Evolutionary conservation across 2,329 filamentous ascomycete genomes (phyloP), one percentile per base, ranked within the genome.

Genomic region (Paecilomyces sp.): DNA sequence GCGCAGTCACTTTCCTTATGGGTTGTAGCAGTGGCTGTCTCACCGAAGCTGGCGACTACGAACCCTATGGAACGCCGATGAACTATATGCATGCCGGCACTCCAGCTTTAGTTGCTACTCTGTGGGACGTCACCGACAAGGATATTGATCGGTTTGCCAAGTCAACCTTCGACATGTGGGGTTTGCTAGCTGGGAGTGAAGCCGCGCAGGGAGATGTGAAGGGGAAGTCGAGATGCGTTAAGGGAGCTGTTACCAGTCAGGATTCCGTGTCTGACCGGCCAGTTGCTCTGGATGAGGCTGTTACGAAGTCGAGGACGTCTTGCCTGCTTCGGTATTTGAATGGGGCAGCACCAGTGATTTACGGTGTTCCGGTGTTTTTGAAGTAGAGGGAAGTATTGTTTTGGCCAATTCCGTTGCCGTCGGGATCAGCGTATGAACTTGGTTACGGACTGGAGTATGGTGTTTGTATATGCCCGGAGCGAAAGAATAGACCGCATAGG

Each of bases 91-190:
- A 93, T 66, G 92, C 92, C 0, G 93, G 91, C 1, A 86, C 84
- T 66, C 92, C 91, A 3, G 92, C 93, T 0, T 85, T 97, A 9
- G 87, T 97, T 1, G 94, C 92, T 54, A 97, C 92, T 15, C 80
- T 99, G 41, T 99, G 94, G 94, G 94, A 99, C 74, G 94, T 99
- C 56, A 99, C 94, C 9, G 94, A 99, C 73, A 90, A 90, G 68
- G 94, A 99, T 73, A 96, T 97, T 72, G 95, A 99, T 77, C 89
- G 92, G 18, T 96, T 96, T 73, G 90, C 92, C 0, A 86, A 88
- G 34, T 81, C 83, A 28, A 80, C 89, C 2, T 89, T 96, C 71
- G 89, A 94, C 71, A 83, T 88, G 67, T 99, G 94, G 94, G 94
- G 94, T 0, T 74, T 99, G 6, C 79, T 89, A 67, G 66, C 73